These are phyloP conservation scores for Sequoiadendron giganteum DNA, from an alignment of 75 land plant species.

Conservation along the genomic window DNA sequence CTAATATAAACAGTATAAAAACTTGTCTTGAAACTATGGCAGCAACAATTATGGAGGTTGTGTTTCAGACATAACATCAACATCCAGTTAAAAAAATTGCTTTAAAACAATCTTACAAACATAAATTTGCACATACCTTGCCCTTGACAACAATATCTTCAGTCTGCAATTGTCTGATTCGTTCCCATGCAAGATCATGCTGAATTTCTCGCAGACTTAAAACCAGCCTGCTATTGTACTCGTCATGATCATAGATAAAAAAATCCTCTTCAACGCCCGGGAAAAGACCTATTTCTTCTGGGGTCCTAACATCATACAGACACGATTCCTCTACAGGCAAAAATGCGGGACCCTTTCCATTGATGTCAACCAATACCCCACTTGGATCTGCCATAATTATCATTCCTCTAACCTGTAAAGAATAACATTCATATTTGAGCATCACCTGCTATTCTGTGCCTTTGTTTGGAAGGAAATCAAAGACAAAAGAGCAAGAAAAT, in stretches of 20 bases:
- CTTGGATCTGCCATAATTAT: conserved; percentile 60
- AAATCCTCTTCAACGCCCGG: conserved; percentile 82
- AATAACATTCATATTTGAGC: neutral
- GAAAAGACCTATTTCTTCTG: conserved; percentile 80
- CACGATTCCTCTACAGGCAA: conserved; percentile 79
- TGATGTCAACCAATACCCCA: conserved; percentile 86
- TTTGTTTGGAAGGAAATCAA: neutral
- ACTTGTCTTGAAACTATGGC: neutral
- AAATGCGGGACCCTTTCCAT: conserved; percentile 83
- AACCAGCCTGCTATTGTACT: conserved; percentile 67
- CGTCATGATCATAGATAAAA: conserved; percentile 64
- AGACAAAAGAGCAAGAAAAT: neutral
- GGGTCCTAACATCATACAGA: conserved; percentile 59
- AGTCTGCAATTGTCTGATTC: conserved; percentile 84
- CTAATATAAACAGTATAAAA: neutral
- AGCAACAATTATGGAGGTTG: neutral
- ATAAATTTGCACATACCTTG: conserved; percentile 40
- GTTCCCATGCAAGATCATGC: conserved; percentile 86
- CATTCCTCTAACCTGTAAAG: conserved; percentile 77
- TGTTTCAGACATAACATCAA: neutral
- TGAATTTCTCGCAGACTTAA: conserved; percentile 71
- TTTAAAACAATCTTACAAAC: neutral
- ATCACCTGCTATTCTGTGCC: too few relatives aligned
- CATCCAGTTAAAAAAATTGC: neutral
- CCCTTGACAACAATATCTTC: conserved; percentile 87